Evolutionary conservation across 2,329 filamentous ascomycete genomes (phyloP).

Genomic region (Rhynchosporium secalis): DNA sequence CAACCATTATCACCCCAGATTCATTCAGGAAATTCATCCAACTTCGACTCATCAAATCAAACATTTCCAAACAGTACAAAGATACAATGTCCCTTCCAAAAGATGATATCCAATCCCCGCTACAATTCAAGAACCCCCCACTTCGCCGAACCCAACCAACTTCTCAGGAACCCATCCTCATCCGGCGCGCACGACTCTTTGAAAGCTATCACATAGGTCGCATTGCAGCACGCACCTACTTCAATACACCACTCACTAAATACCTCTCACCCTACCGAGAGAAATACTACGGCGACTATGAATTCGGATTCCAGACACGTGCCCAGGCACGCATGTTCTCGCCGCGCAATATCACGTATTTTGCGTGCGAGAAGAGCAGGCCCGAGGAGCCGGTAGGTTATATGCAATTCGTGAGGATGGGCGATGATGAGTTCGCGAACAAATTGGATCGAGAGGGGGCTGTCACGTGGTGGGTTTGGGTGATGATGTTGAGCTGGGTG

Average conservation of each 20-base stretch:
- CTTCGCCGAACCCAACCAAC: not conserved
- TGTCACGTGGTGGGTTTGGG: constrained; percentile 8
- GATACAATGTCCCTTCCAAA: not conserved
- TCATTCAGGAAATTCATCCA: not conserved
- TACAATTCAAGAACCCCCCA: not conserved
- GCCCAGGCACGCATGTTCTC: constrained; percentile 25
- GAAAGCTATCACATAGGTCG: constrained; percentile 25
- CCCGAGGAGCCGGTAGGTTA: constrained; percentile 25
- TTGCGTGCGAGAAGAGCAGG: constrained; percentile 24
- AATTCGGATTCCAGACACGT: constrained; percentile 21
- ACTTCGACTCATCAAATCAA: not conserved
- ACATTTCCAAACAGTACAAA: not conserved
- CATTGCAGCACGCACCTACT: constrained; percentile 30
- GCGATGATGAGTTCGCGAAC: constrained; percentile 29
- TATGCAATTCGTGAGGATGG: constrained; percentile 27
- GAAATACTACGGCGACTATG: constrained; percentile 22
- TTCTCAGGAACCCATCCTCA: constrained; percentile 21
- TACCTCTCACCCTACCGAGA: constrained; percentile 27
- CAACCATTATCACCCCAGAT: not conserved
- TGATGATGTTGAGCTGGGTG: constrained; percentile 20
- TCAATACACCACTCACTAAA: constrained; percentile 22
- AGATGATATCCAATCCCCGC: not conserved
- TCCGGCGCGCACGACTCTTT: constrained; percentile 25
- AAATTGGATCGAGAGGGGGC: constrained; percentile 17
- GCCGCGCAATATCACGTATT: constrained; percentile 26